phyloP scores from a whole-genome alignment of 2,329 filamentous ascomycete species.

The Eutypa lata region DNA sequence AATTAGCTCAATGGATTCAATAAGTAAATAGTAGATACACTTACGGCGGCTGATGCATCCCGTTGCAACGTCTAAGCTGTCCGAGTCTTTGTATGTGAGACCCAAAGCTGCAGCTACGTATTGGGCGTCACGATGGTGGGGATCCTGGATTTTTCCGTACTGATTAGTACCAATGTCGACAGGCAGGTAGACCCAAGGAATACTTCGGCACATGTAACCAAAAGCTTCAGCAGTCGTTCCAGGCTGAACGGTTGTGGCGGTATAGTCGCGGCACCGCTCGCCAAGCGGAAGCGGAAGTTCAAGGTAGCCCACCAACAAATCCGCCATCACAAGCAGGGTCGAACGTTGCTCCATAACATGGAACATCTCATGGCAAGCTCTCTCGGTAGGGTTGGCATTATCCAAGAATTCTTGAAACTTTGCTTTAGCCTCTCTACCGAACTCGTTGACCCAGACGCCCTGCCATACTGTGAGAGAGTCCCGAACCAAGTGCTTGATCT shows the following conservation, averaged over 20 bases:
- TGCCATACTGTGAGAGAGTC: slow-evolving; percentile 24
- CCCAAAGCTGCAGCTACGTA: not conserved
- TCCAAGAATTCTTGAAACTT: slow-evolving; percentile 14
- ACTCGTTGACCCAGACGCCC: slow-evolving; percentile 17
- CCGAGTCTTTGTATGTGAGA: not conserved
- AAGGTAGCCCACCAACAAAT: slow-evolving; percentile 18
- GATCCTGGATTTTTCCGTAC: not conserved
- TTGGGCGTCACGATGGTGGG: not conserved
- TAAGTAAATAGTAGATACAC: not conserved
- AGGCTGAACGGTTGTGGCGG: not conserved
- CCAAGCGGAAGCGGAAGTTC: slow-evolving; percentile 14
- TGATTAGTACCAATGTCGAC: not conserved
- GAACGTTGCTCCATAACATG: slow-evolving; percentile 26
- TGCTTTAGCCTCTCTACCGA: slow-evolving; percentile 11
- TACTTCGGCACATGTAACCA: not conserved
- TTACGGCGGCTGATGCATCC: not conserved
- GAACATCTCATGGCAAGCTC: slow-evolving; percentile 24
- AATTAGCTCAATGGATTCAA: slow-evolving; percentile 8
- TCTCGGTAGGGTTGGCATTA: slow-evolving; percentile 4
- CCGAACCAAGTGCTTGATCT: slow-evolving; percentile 24
- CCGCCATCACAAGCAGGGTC: slow-evolving; percentile 19
- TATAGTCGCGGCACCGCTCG: slow-evolving; percentile 22
- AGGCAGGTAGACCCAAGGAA: not conserved
- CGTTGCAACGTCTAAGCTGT: not conserved
- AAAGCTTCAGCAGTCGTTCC: not conserved